Base-by-base conservation (phyloP, 2,329 filamentous ascomycete genomes). In the Trichoderma asperellum region DNA sequence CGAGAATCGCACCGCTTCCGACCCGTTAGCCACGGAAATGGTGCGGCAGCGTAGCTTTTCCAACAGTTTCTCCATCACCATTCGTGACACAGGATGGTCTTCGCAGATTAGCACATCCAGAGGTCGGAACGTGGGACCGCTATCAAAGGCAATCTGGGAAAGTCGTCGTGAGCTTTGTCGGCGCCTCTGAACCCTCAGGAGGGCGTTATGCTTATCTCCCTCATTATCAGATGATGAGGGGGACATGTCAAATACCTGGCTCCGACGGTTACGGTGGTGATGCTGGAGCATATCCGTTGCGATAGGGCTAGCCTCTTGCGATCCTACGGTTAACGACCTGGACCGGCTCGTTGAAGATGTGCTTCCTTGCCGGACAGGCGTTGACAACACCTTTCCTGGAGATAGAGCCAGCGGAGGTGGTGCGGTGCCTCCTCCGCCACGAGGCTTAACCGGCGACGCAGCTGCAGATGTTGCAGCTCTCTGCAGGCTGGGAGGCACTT, bases 11-110 rank as follows among this genome's bases (percentile, higher is more conserved):
- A 97, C 91, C 12, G 95, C 96, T 77, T 99, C 96, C 0, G 93
- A 91, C 0, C 96, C 96, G 74, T 94, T 97, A 3, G 91, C 87
- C 5, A 96, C 95, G 2, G 93, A 94, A 75, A 99, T 96, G 10
- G 95, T 97, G 53, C 96, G 92, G 76, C 96, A 99, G 43, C 93
- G 91, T 43, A 98, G 84, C 81, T 98, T 99, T 79, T 99, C 96
- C 64, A 99, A 86, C 8, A 99, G 83, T 75, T 97, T 96, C 77
- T 99, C 96, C 95, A 99, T 98, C n/a, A 99, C 95, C 83, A 99
- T 90, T 27, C 95, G 89, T 6, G 96, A 97, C 4, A 99, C 95
- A 0, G 96, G 96, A 78, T 99, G 96, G 76, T 99, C 96, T 81
- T 99, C 96, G 77, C 96, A 98, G 63, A 99, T 97, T 63, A 99